Conservation (phyloP, 2,329 filamentous ascomycete genomes). For the Sclerotinia sclerotiorum region DNA sequence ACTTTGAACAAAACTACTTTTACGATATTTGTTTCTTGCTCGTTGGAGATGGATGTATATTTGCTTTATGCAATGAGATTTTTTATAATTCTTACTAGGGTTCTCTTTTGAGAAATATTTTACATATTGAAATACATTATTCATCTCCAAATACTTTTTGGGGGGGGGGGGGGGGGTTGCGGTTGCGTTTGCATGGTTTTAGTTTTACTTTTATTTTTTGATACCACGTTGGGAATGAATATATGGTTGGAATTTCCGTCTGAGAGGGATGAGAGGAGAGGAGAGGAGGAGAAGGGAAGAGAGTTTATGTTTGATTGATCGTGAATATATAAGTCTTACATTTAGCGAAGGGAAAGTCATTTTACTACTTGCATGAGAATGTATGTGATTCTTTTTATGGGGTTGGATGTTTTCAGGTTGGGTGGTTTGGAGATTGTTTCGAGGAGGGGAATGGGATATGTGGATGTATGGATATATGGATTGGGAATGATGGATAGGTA, state of each 20-base stretch:
- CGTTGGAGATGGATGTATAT: background rate
- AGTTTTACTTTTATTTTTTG: conserved; percentile 3
- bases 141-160: conserved; percentile 2
- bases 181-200: background rate
- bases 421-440: conserved; percentile 12
- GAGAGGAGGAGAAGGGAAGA: background rate
- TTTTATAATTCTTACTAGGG: background rate
- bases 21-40: background rate
- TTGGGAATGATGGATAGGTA: background rate
- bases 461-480: background rate
- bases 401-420: background rate
- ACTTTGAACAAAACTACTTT: background rate
- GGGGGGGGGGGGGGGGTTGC: background rate
- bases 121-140: conserved; percentile 1
- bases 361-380: background rate
- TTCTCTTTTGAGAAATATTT: background rate
- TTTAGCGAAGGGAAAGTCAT: background rate
- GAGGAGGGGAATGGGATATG: background rate
- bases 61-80: background rate
- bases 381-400: background rate
- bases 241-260: background rate
- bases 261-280: background rate
- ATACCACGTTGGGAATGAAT: conserved; percentile 7
- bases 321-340: background rate
- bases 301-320: background rate